A percentile compares a stretch with the other conserved stretches of the same genome.
Conservation (phyloP, 768 basidiomycete species). For the Melanogaster broomeanus region DNA sequence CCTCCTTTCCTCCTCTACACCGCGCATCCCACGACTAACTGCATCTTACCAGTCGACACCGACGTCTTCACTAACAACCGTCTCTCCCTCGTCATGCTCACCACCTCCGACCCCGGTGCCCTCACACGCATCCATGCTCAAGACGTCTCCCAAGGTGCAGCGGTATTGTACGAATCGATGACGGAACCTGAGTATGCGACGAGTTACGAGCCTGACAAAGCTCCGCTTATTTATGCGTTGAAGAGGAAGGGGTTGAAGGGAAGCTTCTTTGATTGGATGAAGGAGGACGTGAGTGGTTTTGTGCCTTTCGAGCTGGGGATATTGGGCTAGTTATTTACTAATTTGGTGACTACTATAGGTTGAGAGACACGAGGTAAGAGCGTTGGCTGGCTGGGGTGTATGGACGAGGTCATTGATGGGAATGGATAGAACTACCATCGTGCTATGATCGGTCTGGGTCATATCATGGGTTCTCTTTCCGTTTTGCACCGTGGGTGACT, state of each 20-base stretch:
- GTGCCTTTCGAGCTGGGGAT: background rate
- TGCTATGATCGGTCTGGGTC: constrained; percentile 22
- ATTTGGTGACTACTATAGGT: constrained; percentile 2
- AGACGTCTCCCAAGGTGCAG: constrained; percentile 13
- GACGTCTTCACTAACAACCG: constrained; percentile 36
- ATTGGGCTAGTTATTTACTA: background rate
- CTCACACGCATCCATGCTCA: constrained; percentile 7
- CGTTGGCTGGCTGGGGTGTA: no score
- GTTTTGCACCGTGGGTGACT: constrained; percentile 22
- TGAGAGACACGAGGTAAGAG: constrained; percentile 15
- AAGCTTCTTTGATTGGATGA: constrained; percentile 23
- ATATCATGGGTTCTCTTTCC: constrained; percentile 23
- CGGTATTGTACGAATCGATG: constrained; percentile 25
- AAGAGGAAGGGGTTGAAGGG: constrained; percentile 16
- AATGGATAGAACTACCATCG: constrained; percentile 19
- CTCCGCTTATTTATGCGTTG: constrained; percentile 21
- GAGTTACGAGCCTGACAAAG: constrained; percentile 22
- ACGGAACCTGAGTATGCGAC: constrained; percentile 24
- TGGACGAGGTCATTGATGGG: background rate
- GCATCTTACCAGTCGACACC: constrained; percentile 17
- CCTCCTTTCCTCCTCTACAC: background rate
- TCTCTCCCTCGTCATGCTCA: constrained; percentile 29
- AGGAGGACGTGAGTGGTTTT: constrained; percentile 16
- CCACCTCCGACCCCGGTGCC: constrained; percentile 9
- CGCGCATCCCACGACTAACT: background rate